Percentiles rank a stretch among this genome's conserved stretches.
phyloP scores from a whole-genome alignment of 2,329 filamentous ascomycete genomes.

The Phyllosticta citribraziliensis region DNA sequence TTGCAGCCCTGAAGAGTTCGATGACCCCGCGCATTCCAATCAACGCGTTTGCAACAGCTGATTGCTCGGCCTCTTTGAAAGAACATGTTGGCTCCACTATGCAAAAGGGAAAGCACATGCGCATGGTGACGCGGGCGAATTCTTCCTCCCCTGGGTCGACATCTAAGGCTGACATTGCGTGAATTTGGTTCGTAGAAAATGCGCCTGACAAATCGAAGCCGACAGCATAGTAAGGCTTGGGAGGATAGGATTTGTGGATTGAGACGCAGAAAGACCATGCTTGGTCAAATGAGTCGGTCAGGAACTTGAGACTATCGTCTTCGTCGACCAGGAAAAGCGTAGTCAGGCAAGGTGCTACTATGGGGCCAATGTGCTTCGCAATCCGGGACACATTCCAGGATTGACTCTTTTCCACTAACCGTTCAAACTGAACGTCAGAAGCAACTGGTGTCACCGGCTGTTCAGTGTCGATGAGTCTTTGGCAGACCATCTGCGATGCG shows the following conservation, averaged over 20 bases:
- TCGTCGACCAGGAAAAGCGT: not conserved
- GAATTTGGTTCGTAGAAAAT: not conserved
- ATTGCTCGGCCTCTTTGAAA: not conserved
- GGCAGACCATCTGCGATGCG: too few relatives aligned
- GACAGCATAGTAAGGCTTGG: not conserved
- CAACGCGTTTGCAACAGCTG: not conserved
- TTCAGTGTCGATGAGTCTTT: too few relatives aligned
- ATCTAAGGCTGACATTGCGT: too few relatives aligned
- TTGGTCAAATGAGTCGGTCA: not conserved
- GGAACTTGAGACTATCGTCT: not conserved
- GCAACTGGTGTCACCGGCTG: too few relatives aligned
- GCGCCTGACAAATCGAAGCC: not conserved
- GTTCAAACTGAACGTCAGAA: too few relatives aligned
- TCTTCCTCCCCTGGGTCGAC: too few relatives aligned
- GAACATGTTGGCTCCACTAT: not conserved
- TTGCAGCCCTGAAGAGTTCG: too few relatives aligned
- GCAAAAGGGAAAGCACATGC: not conserved
- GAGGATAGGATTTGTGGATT: not conserved
- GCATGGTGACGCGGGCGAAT: not conserved
- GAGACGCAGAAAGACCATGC: not conserved
- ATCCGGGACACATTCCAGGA: too few relatives aligned
- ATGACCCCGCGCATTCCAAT: too few relatives aligned
- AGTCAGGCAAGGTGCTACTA: too few relatives aligned
- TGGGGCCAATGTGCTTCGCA: too few relatives aligned
- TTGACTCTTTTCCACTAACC: too few relatives aligned